Conservation (phyloP, 257 asterid genomes). For the Rubia yunnanensis region DNA sequence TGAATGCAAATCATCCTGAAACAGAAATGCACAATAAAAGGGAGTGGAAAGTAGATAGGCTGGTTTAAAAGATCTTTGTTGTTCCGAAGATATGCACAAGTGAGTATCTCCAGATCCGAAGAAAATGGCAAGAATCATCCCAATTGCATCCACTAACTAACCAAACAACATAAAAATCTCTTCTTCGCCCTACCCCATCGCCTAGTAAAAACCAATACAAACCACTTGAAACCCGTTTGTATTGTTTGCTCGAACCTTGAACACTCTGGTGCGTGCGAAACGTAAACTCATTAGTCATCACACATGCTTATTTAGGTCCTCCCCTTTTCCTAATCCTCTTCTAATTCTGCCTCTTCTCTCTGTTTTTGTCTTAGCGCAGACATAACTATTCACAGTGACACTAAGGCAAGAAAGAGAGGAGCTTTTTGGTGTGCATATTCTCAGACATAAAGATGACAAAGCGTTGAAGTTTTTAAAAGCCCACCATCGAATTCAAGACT, state of each 20-base stretch:
- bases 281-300: too few species aligned
- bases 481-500: background rate
- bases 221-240: background rate
- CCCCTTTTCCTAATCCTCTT: background rate
- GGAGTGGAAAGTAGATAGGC: conserved; percentile 22
- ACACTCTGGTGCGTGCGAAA: conserved; percentile 3
- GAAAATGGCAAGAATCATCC: conserved; percentile 44
- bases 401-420: background rate
- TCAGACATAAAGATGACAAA: background rate
- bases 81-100: conserved; percentile 40
- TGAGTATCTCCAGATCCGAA: conserved; percentile 81
- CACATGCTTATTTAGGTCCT: background rate
- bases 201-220: background rate
- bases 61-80: conserved; percentile 49
- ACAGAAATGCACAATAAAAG: background rate
- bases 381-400: background rate
- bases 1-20: background rate
- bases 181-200: background rate
- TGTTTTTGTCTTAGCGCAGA: background rate
- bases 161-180: background rate
- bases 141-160: conserved; percentile 12
- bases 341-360: background rate
- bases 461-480: background rate
- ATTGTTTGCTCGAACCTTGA: background rate
- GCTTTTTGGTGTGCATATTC: background rate